Percentiles rank a stretch among this genome's conserved stretches.
phyloP scores from a whole-genome alignment of 176 grass and related monocot species.

The Stipa capillata region DNA sequence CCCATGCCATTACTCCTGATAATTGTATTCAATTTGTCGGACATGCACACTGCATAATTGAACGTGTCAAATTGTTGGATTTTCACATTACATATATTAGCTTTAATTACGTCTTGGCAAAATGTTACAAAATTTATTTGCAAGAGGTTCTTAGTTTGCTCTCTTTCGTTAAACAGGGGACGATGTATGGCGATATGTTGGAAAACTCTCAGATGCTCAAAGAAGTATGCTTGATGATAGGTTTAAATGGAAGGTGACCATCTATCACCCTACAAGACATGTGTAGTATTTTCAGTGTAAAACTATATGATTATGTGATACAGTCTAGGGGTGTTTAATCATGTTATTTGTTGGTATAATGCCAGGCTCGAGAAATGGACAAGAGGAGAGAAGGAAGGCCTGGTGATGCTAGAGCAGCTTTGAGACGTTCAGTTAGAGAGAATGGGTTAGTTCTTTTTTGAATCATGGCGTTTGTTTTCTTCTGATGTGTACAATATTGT shows the following conservation, averaged over 20 bases:
- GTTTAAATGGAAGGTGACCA: conserved; percentile 97
- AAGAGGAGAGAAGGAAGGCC: conserved; percentile 95
- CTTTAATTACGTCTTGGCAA: not conserved
- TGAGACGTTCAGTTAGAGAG: conserved; percentile 92
- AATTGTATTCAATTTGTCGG: not conserved
- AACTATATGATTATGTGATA: not conserved
- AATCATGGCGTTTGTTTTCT: not conserved
- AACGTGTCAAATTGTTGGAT: not conserved
- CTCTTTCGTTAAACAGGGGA: conserved; percentile 51
- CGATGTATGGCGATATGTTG: conserved; percentile 97
- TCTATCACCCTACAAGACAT: not conserved
- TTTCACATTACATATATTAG: not conserved
- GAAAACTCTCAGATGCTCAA: conserved; percentile 98
- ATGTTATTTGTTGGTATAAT: conserved; percentile 18
- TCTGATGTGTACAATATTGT: not conserved
- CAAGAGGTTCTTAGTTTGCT: not conserved
- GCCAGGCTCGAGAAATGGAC: conserved; percentile 95
- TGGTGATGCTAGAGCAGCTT: conserved; percentile 83
- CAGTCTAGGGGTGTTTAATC: not conserved
- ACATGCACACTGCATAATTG: not conserved
- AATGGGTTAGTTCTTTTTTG: conserved; percentile 58
- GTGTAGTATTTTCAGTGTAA: not conserved
- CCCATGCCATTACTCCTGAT: not conserved
- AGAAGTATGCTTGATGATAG: conserved; percentile 99
- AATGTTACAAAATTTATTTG: conserved; percentile 10